Percentiles rank a stretch among this genome's conserved stretches.
These are phyloP conservation scores for Eucommia ulmoides DNA, from an alignment of 257 asterid species.

Conservation along the genomic window DNA sequence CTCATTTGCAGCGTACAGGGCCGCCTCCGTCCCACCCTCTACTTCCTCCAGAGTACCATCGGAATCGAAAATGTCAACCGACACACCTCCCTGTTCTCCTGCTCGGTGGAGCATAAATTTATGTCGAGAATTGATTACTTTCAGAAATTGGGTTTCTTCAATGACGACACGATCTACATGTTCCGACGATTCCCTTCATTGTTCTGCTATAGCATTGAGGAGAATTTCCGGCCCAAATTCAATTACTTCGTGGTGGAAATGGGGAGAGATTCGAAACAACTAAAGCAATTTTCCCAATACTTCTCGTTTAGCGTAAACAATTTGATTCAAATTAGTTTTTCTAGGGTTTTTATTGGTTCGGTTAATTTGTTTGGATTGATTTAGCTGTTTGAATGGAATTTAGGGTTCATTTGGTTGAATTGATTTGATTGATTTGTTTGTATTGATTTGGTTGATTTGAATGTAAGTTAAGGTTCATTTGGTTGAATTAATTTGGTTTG, in stretches of 20 bases:
- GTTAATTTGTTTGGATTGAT: too few species aligned
- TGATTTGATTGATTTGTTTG: too few species aligned
- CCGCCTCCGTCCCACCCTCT: slow-evolving; percentile 70
- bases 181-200: slow-evolving; percentile 70
- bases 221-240: slow-evolving; percentile 71
- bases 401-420: too few species aligned
- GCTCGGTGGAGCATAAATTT: slow-evolving; percentile 71
- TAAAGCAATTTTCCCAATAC: slow-evolving; percentile 74
- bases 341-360: too few species aligned
- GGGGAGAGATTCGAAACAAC: slow-evolving; percentile 77
- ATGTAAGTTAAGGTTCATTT: too few species aligned
- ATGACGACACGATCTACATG: slow-evolving; percentile 42
- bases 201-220: slow-evolving; percentile 78
- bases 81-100: slow-evolving; percentile 56
- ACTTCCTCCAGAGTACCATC: slow-evolving; percentile 66
- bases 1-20: slow-evolving; percentile 43
- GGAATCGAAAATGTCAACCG: slow-evolving; percentile 55
- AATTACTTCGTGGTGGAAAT: slow-evolving; percentile 78
- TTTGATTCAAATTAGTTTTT: too few species aligned
- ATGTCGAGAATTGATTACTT: slow-evolving; percentile 67
- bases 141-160: slow-evolving; percentile 58
- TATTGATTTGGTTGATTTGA: too few species aligned
- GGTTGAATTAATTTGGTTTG: too few species aligned
- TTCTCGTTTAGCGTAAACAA: slow-evolving; percentile 87
- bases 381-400: too few species aligned